These are phyloP conservation scores for Talaromyces funiculosus DNA, from an alignment of 2,329 filamentous ascomycete genomes.

Conservation along the genomic window DNA sequence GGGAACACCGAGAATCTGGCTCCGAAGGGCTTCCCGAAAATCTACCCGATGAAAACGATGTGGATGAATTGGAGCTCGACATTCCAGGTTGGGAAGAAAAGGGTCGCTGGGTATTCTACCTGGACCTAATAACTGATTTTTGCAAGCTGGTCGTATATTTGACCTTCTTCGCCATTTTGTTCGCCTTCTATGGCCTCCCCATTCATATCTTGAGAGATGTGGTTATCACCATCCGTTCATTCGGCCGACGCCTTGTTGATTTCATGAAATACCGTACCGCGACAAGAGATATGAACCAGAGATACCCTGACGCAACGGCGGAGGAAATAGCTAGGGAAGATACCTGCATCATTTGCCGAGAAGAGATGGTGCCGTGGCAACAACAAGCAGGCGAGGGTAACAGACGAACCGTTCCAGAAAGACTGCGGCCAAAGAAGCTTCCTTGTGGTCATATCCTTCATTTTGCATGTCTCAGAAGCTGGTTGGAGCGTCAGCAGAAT, in stretches of 20 bases:
- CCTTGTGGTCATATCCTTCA: conserved; percentile 95
- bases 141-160: conserved; percentile 85
- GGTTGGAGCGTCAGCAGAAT: conserved; percentile 94
- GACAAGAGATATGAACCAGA: conserved; percentile 84
- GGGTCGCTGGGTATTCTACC: conserved; percentile 81
- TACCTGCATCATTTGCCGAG: conserved; percentile 95
- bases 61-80: conserved; percentile 91
- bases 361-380: conserved; percentile 84
- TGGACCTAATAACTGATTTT: conserved; percentile 84
- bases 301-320: conserved; percentile 81
- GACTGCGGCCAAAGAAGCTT: conserved; percentile 86
- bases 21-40: conserved; percentile 34
- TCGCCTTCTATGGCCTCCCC: conserved; percentile 89
- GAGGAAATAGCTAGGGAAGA: conserved; percentile 82
- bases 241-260: conserved; percentile 81
- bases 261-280: conserved; percentile 86
- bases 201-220: conserved; percentile 96
- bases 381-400: conserved; percentile 40
- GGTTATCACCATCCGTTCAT: conserved; percentile 88
- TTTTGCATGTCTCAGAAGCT: conserved; percentile 89
- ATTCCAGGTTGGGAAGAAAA: conserved; percentile 96
- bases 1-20: conserved; percentile 32
- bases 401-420: conserved; percentile 47
- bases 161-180: conserved; percentile 86
- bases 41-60: conserved; percentile 62